Evolutionary conservation across 441 rosid genomes (phyloP).

Genomic region (Cnidoscolus chayamansa): DNA sequence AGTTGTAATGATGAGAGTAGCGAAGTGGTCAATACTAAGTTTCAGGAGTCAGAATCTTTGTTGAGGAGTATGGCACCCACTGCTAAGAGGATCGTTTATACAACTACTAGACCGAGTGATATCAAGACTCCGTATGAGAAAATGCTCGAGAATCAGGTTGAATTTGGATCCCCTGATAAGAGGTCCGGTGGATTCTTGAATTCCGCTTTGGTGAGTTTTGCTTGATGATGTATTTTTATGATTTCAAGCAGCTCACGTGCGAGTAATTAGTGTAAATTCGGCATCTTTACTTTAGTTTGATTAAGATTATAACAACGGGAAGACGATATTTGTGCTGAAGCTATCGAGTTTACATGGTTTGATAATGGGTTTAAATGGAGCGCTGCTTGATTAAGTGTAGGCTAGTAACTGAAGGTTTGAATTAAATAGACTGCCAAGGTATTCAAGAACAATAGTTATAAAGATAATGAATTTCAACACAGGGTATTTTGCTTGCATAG

Average conservation of each 20-base stretch:
- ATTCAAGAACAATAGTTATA: background rate
- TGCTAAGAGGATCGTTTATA: constrained; percentile 64
- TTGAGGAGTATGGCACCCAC: constrained; percentile 64
- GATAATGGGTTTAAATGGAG: background rate
- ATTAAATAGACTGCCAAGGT: background rate
- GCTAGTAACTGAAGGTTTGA: background rate
- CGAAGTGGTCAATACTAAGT: constrained; percentile 36
- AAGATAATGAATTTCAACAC: background rate
- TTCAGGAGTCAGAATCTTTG: constrained; percentile 64
- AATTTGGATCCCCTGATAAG: constrained; percentile 94
- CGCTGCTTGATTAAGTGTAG: background rate
- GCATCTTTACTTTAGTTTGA: background rate
- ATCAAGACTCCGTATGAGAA: constrained; percentile 95
- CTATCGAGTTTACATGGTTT: background rate
- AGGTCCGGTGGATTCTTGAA: constrained; percentile 81
- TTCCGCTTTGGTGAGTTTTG: constrained; percentile 71
- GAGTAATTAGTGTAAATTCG: constrained; percentile 9
- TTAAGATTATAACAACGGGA: background rate
- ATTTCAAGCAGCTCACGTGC: background rate
- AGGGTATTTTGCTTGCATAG: background rate
- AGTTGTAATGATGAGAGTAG: constrained; percentile 30
- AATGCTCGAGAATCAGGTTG: constrained; percentile 90
- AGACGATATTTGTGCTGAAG: background rate
- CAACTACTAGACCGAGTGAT: constrained; percentile 79
- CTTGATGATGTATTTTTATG: background rate